phyloP scores from a whole-genome alignment of 208 protist genomes.

The Trypanosomatidae sp. region DNA sequence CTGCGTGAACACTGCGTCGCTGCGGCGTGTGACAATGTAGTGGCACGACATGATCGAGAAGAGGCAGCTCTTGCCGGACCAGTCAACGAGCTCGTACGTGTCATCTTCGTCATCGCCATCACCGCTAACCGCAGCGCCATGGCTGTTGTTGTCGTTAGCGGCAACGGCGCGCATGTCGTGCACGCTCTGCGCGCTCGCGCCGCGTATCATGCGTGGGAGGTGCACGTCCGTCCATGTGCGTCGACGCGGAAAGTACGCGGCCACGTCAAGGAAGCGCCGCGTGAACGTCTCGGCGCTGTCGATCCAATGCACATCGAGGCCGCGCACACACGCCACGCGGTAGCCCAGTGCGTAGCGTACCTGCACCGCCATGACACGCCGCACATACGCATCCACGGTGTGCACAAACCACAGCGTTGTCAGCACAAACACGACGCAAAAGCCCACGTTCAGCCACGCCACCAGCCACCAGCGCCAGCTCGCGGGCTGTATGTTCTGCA shows the following conservation, averaged over 20 bases:
- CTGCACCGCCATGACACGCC: conserved; percentile 41
- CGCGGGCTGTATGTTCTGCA: conserved; percentile 45
- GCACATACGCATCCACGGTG: conserved; percentile 32
- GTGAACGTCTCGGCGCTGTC: conserved; percentile 15
- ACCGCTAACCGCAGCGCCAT: background rate
- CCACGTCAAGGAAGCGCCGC: conserved; percentile 17
- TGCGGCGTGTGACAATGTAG: conserved; percentile 23
- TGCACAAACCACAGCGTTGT: conserved; percentile 30
- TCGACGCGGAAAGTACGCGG: conserved; percentile 28
- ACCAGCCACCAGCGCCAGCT: conserved; percentile 47
- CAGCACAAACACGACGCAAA: conserved; percentile 29
- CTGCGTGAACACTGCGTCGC: conserved; percentile 36
- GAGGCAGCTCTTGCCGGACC: conserved; percentile 34
- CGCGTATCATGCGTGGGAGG: background rate
- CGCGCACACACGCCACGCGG: conserved; percentile 58
- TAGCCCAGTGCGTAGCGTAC: conserved; percentile 56
- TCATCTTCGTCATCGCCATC: conserved; percentile 7
- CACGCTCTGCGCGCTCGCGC: background rate
- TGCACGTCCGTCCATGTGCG: background rate
- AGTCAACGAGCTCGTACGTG: conserved; percentile 24
- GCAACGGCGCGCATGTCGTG: background rate
- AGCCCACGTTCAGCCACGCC: conserved; percentile 42
- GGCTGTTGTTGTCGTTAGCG: conserved; percentile 2
- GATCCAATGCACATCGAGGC: conserved; percentile 20
- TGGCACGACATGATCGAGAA: conserved; percentile 37